A percentile compares a stretch with the other conserved stretches of the same genome.
phyloP scores from a whole-genome alignment of 306 rosid species.

The Datisca glomerata region DNA sequence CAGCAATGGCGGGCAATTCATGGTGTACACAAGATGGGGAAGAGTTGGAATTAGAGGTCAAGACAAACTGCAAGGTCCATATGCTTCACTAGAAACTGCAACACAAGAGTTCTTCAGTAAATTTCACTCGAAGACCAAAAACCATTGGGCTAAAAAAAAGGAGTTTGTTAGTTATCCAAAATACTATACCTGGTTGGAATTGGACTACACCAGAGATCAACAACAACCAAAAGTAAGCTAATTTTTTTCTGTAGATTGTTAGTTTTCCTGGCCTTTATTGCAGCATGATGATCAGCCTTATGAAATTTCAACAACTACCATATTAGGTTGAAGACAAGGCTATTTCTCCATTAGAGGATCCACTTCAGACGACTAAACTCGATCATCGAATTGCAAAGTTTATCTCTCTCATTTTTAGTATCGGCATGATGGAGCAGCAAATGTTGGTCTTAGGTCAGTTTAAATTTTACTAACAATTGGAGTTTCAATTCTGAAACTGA shows the following conservation, averaged over 20 bases:
- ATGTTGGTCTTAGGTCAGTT: slow-evolving; percentile 5
- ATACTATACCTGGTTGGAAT: slow-evolving; percentile 6
- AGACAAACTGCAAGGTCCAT: slow-evolving; percentile 6
- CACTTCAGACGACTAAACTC: neutral
- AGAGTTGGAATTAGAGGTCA: slow-evolving; percentile 4
- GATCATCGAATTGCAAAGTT: slow-evolving; percentile 4
- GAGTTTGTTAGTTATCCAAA: neutral
- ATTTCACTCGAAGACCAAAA: slow-evolving; percentile 1
- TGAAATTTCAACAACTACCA: neutral
- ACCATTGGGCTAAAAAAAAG: neutral
- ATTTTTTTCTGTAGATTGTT: neutral
- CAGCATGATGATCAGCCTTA: neutral
- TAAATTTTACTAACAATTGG: neutral
- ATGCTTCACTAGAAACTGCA: neutral
- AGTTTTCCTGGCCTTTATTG: neutral
- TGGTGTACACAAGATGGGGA: slow-evolving; percentile 6
- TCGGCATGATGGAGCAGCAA: slow-evolving; percentile 2
- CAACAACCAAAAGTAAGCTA: neutral
- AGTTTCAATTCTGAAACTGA: no score
- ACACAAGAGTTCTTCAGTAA: slow-evolving; percentile 3
- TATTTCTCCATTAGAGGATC: neutral
- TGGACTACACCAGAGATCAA: neutral
- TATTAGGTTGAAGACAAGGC: neutral
- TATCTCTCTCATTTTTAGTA: slow-evolving; percentile 1
- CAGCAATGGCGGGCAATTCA: neutral